Evolutionary conservation across 2,329 filamentous ascomycete species (phyloP).

Genomic region (Parascedosporium putredinis): DNA sequence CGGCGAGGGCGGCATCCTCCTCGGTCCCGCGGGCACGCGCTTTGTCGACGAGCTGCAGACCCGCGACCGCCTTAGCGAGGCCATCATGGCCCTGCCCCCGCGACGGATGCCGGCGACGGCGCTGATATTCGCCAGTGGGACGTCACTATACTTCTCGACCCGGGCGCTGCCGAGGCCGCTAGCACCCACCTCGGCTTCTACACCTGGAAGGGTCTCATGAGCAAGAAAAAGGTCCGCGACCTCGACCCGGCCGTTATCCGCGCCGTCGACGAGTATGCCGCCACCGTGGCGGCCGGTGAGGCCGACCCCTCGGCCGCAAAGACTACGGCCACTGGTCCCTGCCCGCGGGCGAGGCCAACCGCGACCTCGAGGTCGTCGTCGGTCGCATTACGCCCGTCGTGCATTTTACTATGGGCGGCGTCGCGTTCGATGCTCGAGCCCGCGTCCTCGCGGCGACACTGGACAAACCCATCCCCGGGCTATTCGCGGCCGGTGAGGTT

Average conservation of each 20-base stretch:
- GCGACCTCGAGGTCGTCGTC: constrained; percentile 44
- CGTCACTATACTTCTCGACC: constrained; percentile 47
- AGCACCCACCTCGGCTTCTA: constrained; percentile 53
- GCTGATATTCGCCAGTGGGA: constrained; percentile 48
- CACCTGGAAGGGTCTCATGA: constrained; percentile 49
- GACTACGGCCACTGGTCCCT: constrained; percentile 47
- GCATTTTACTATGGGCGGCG: constrained; percentile 60
- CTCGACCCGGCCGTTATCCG: constrained; percentile 28
- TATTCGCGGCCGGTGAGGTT: constrained; percentile 56
- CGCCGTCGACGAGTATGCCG: constrained; percentile 38
- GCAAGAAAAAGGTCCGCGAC: constrained; percentile 42
- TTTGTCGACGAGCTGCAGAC: constrained; percentile 57
- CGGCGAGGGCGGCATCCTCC: constrained; percentile 50
- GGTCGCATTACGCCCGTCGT: constrained; percentile 52
- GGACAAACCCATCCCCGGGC: constrained; percentile 37
- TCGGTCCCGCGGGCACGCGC: constrained; percentile 33
- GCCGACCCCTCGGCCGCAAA: constrained; percentile 36
- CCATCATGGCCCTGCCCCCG: constrained; percentile 32
- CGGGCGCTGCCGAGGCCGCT: constrained; percentile 40
- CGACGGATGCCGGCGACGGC: constrained; percentile 13
- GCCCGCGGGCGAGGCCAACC: constrained; percentile 27
- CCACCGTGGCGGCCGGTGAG: constrained; percentile 26
- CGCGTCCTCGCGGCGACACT: constrained; percentile 35
- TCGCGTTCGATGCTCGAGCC: constrained; percentile 41
- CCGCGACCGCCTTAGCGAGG: constrained; percentile 42